Conservation (phyloP, 192 early-diverging fungal genomes). For the Dissophora globulifera region DNA sequence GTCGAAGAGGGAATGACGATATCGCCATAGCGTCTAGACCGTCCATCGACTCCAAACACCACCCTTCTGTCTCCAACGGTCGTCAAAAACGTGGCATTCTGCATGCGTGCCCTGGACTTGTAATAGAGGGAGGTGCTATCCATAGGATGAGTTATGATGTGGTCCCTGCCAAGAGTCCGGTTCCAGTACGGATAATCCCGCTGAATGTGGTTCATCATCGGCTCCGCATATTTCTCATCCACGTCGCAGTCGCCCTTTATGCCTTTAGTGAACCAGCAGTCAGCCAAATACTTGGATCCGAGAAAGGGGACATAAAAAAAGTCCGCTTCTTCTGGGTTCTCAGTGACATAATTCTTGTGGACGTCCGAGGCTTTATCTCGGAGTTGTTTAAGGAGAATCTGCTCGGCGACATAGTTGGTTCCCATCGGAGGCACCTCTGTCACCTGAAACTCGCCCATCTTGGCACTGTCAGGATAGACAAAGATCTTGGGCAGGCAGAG, state of each 20-base stretch:
- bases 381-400: slow-evolving; percentile 50
- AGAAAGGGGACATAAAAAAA: slow-evolving; percentile 62
- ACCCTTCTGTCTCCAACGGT: slow-evolving; percentile 59
- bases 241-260: slow-evolving; percentile 46
- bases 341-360: slow-evolving; percentile 58
- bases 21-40: slow-evolving; percentile 39
- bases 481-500: slow-evolving; percentile 28
- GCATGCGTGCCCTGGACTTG: slow-evolving; percentile 17
- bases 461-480: slow-evolving; percentile 16
- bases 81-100: slow-evolving; percentile 56
- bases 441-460: slow-evolving; percentile 23
- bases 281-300: slow-evolving; percentile 55
- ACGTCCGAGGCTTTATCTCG: slow-evolving; percentile 29
- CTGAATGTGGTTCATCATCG: slow-evolving; percentile 57
- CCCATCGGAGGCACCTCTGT: background rate
- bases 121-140: slow-evolving; percentile 54
- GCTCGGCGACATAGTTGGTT: slow-evolving; percentile 1
- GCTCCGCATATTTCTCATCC: slow-evolving; percentile 54
- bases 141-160: slow-evolving; percentile 63
- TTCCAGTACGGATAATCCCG: slow-evolving; percentile 57
- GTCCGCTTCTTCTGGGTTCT: slow-evolving; percentile 57
- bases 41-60: slow-evolving; percentile 16
- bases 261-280: slow-evolving; percentile 55
- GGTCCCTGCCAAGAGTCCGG: slow-evolving; percentile 40
- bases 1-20: slow-evolving; percentile 60